These are phyloP conservation scores for Populus hybrid DNA, from an alignment of 441 rosid species.

Conservation along the genomic window DNA sequence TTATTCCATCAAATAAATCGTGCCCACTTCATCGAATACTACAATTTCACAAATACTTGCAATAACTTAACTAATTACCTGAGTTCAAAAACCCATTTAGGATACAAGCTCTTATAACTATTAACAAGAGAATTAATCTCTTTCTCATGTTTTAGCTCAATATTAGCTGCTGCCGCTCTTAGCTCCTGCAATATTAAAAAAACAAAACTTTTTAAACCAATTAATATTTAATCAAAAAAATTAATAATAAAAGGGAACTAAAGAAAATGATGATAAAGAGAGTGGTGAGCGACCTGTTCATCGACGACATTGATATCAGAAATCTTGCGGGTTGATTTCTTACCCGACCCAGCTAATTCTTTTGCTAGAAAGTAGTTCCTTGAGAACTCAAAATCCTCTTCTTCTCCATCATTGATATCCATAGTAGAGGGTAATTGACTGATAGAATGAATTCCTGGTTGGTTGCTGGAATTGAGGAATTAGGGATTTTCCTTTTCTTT, in stretches of 20 bases:
- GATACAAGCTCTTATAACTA: constrained; percentile 58
- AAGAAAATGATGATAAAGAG: not conserved
- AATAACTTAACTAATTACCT: constrained; percentile 34
- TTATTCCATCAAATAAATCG: not conserved
- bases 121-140: constrained; percentile 51
- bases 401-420: constrained; percentile 44
- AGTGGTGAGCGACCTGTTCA: constrained; percentile 53
- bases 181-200: constrained; percentile 49
- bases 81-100: constrained; percentile 73
- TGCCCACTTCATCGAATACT: not conserved
- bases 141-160: constrained; percentile 62
- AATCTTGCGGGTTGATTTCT: constrained; percentile 59
- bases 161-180: constrained; percentile 48
- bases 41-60: not conserved
- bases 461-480: not conserved
- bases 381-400: constrained; percentile 78
- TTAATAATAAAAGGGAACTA: not conserved
- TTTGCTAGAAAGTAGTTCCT: constrained; percentile 89
- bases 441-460: not conserved
- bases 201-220: not conserved
- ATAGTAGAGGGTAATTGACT: constrained; percentile 12
- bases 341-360: constrained; percentile 55
- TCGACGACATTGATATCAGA: constrained; percentile 73
- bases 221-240: not conserved
- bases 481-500: not conserved